Evolutionary conservation across 2,329 filamentous ascomycete species (phyloP).

Genomic region (Metarhizium rileyi): DNA sequence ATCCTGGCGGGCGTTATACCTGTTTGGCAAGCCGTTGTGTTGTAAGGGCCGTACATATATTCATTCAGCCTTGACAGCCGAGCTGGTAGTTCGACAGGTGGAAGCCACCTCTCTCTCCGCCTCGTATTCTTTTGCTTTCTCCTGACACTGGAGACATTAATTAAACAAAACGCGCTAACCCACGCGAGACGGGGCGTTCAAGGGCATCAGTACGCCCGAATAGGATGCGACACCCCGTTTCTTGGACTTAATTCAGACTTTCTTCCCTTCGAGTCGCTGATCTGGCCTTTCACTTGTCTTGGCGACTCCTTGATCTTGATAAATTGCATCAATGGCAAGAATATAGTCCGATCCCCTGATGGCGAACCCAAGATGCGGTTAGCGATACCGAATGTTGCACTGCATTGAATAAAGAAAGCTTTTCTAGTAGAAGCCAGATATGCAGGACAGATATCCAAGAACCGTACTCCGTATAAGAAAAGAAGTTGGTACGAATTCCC

Average conservation of each 20-base stretch:
- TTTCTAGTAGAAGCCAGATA: neutral
- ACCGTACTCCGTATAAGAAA: too few relatives aligned
- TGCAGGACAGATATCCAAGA: neutral
- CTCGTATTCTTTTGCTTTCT: neutral
- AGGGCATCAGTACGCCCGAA: neutral
- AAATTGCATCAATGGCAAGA: neutral
- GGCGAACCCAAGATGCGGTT: neutral
- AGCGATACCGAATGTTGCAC: neutral
- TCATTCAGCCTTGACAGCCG: neutral
- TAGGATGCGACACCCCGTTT: neutral
- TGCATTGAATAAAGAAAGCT: neutral
- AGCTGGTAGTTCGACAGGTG: neutral
- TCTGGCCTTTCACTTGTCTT: neutral
- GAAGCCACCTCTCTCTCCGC: neutral
- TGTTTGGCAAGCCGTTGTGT: too few relatives aligned
- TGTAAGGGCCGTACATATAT: too few relatives aligned
- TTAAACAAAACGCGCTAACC: constrained; percentile 3
- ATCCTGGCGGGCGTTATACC: too few relatives aligned
- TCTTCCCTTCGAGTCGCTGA: neutral
- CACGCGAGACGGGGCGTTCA: neutral
- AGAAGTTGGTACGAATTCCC: neutral
- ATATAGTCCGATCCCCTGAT: neutral
- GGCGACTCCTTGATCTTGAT: neutral
- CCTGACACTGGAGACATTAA: constrained; percentile 2
- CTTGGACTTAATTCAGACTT: neutral